These are phyloP conservation scores for Trichoderma gracile DNA, from an alignment of 2,329 filamentous ascomycete genomes.

Conservation along the genomic window DNA sequence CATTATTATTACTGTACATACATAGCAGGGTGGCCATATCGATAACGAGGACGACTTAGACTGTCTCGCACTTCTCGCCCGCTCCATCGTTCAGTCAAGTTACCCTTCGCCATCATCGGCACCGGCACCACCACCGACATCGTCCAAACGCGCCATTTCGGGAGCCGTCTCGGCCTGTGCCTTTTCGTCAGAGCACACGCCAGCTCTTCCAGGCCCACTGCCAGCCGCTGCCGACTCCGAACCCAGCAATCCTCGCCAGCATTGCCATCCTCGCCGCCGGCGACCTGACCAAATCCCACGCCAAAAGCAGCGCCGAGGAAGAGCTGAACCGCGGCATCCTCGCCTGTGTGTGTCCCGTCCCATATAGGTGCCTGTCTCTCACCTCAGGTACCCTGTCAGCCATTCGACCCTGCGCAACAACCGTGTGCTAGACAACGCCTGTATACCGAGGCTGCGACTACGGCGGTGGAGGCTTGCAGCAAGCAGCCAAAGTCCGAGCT, in stretches of 20 bases:
- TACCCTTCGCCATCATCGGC: neutral
- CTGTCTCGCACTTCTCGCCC: neutral
- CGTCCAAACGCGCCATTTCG: neutral
- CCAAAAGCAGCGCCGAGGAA: neutral
- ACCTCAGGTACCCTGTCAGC: neutral
- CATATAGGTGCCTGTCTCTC: neutral
- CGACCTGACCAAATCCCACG: neutral
- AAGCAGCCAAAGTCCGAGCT: neutral
- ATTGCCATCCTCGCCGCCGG: neutral
- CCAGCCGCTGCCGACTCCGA: neutral
- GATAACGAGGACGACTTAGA: neutral
- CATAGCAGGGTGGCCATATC: neutral
- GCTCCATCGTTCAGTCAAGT: neutral
- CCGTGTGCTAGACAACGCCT: neutral
- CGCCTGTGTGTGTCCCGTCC: neutral
- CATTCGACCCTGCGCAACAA: constrained; percentile 11
- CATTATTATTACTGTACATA: neutral
- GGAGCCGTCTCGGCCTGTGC: neutral
- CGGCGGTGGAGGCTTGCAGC: constrained; percentile 1
- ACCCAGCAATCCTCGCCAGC: neutral
- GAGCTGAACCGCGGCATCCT: neutral
- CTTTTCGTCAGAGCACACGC: neutral
- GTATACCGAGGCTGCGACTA: constrained; percentile 12
- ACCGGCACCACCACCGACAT: neutral
- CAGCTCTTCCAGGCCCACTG: constrained; percentile 2